A percentile compares a stretch with the other conserved stretches of the same genome.
phyloP scores from a whole-genome alignment of 768 basidiomycete species.

The Podaxis sp. region DNA sequence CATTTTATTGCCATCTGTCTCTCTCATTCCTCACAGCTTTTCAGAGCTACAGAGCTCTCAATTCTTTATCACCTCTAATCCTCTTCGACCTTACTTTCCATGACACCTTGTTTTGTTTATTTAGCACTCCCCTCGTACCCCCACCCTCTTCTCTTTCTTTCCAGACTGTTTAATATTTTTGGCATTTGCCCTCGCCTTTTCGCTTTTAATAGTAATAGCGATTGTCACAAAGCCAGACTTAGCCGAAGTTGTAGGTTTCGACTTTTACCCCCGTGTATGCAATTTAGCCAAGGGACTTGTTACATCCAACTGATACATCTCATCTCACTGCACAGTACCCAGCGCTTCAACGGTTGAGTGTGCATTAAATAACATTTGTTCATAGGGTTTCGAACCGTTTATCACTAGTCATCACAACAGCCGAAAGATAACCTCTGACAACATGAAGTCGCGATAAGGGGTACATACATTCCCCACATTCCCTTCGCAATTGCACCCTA shows the following conservation, averaged over 20 bases:
- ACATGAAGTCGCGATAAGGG: slow-evolving; percentile 2
- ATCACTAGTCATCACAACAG: background rate
- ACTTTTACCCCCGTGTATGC: slow-evolving; percentile 7
- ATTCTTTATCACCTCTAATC: background rate
- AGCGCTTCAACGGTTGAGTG: no score
- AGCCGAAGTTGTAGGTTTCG: background rate
- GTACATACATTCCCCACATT: background rate
- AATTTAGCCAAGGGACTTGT: slow-evolving; percentile 14
- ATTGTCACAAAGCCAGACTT: slow-evolving; percentile 8
- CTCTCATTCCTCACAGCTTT: background rate
- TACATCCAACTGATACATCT: background rate
- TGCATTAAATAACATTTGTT: no score
- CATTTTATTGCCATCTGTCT: slow-evolving; percentile 8
- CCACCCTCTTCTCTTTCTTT: slow-evolving; percentile 9
- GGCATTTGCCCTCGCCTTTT: background rate
- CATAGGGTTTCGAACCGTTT: background rate
- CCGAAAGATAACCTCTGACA: background rate
- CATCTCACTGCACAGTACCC: no score
- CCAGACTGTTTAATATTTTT: slow-evolving; percentile 2
- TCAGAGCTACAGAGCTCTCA: background rate
- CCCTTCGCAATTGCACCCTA: background rate
- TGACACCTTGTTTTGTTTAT: slow-evolving; percentile 14
- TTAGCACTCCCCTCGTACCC: slow-evolving; percentile 6
- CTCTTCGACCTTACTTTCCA: slow-evolving; percentile 11
- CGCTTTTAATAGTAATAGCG: slow-evolving; percentile 13